Evolutionary conservation across 805 yeast genomes (phyloP).

Genomic region (Hanseniaspora jakobsenii): DNA sequence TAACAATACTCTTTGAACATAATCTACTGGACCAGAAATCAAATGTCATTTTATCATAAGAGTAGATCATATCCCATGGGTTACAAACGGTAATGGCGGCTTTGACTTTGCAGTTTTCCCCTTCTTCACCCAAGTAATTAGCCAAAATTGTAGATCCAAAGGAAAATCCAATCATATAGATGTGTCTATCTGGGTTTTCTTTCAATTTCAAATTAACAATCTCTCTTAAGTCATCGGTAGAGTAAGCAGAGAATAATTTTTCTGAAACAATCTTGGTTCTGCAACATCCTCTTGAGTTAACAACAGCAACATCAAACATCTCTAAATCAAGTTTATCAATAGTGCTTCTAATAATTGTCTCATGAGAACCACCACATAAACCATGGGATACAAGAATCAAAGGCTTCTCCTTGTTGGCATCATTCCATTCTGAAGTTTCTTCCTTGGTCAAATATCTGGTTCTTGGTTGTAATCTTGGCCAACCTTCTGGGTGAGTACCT

Average conservation of each 20-base stretch:
- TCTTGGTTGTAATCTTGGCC: conserved; percentile 56
- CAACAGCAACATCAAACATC: conserved; percentile 46
- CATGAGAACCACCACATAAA: conserved; percentile 70
- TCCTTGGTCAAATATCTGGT: conserved; percentile 46
- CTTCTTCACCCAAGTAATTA: conserved; percentile 61
- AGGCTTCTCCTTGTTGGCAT: conserved; percentile 32
- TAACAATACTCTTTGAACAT: conserved; percentile 34
- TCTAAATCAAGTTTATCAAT: conserved; percentile 33
- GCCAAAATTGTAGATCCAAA: conserved; percentile 58
- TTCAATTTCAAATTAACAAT: conserved; percentile 39
- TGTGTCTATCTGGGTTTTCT: conserved; percentile 48
- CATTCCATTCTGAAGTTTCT: conserved; percentile 30
- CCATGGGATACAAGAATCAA: conserved; percentile 58
- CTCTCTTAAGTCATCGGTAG: conserved; percentile 58
- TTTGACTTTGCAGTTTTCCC: conserved; percentile 38
- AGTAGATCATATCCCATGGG: conserved; percentile 62
- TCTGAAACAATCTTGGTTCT: conserved; percentile 62
- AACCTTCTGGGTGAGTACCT: conserved; percentile 39
- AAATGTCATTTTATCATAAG: conserved; percentile 34
- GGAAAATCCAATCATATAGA: conserved; percentile 59
- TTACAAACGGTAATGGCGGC: conserved; percentile 51
- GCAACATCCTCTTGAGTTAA: conserved; percentile 68
- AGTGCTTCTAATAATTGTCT: conserved; percentile 53
- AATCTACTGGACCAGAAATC: conserved; percentile 32
- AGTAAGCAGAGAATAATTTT: conserved; percentile 51